Evolutionary conservation across 305 asterid genomes (phyloP).

Genomic region (Fraxinus angustifolia): DNA sequence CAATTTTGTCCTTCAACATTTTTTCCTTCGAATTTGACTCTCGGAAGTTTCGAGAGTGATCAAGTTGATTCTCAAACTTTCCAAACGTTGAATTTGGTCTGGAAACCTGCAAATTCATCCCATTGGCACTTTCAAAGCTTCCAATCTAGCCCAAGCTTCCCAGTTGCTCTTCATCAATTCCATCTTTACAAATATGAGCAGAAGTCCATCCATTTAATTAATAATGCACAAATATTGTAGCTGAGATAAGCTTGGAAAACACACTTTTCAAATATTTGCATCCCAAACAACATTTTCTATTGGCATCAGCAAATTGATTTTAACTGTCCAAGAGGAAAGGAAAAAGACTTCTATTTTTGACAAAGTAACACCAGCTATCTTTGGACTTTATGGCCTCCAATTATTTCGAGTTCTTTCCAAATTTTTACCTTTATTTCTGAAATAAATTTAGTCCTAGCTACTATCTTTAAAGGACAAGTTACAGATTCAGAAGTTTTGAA

Average conservation of each 20-base stretch:
- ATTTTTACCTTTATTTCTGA: background rate
- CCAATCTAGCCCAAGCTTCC: background rate
- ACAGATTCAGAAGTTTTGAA: constrained; percentile 11
- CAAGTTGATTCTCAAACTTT: background rate
- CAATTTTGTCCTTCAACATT: no score
- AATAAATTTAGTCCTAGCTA: background rate
- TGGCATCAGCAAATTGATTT: background rate
- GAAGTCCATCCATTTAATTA: background rate
- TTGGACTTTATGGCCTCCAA: background rate
- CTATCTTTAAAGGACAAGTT: background rate
- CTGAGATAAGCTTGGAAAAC: background rate
- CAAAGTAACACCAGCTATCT: background rate
- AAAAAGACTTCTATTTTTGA: background rate
- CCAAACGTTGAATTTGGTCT: background rate
- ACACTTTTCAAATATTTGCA: background rate
- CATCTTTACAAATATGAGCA: background rate
- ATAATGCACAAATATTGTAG: background rate
- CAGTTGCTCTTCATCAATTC: background rate
- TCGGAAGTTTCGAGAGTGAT: background rate
- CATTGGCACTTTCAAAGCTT: background rate
- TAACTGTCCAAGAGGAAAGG: background rate
- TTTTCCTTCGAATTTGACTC: background rate
- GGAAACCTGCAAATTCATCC: background rate
- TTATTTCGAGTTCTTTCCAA: background rate
- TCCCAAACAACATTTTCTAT: background rate